A percentile compares a stretch with the other conserved stretches of the same genome.
Evolutionary conservation across 768 basidiomycete species (phyloP).

Genomic region (Russula sp.): DNA sequence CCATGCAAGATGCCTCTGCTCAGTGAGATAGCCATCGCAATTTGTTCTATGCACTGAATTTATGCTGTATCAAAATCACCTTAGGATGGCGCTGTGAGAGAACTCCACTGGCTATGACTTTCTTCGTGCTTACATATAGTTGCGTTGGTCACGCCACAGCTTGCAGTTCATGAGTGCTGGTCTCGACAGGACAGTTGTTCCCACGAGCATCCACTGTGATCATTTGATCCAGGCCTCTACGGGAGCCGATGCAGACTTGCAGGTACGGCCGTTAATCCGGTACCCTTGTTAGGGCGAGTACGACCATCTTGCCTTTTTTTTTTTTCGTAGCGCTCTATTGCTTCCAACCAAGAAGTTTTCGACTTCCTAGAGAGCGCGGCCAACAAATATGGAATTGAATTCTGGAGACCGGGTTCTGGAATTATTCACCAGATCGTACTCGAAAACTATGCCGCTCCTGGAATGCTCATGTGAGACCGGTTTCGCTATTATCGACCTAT

Average conservation of each 20-base stretch:
- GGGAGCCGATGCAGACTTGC: constrained; percentile 80
- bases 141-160: constrained; percentile 34
- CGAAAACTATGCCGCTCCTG: constrained; percentile 95
- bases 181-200: constrained; percentile 75
- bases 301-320: neutral
- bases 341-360: constrained; percentile 92
- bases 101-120: constrained; percentile 25
- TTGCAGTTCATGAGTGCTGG: constrained; percentile 99
- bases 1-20: constrained; percentile 93
- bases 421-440: constrained; percentile 98
- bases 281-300: neutral
- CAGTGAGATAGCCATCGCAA: constrained; percentile 50
- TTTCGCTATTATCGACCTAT: constrained; percentile 11
- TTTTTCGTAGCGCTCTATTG: constrained; percentile 61
- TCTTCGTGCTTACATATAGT: neutral
- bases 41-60: neutral
- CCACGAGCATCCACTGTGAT: constrained; percentile 93
- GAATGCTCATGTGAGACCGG: constrained; percentile 72
- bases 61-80: constrained; percentile 3
- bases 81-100: constrained; percentile 75
- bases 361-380: constrained; percentile 94
- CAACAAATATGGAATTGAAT: constrained; percentile 90
- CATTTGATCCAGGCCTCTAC: constrained; percentile 93
- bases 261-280: constrained; percentile 40
- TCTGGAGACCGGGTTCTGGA: constrained; percentile 93